phyloP scores from a whole-genome alignment of 345 rosid genomes.

The Rhodamnia argentea region DNA sequence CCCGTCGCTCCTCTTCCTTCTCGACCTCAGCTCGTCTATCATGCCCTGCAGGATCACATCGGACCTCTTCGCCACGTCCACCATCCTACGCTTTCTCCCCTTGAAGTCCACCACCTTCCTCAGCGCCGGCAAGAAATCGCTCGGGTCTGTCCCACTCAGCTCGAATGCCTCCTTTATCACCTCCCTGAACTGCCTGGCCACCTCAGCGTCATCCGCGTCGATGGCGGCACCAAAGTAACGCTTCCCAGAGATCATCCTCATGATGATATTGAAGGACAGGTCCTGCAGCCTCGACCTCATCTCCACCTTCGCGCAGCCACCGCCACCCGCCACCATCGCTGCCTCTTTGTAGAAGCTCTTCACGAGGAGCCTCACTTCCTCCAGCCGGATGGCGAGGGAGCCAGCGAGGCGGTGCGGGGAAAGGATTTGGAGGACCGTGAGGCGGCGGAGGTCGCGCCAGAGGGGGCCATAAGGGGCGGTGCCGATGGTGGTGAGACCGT shows the following conservation, averaged over 20 bases:
- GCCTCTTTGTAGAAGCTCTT: neutral
- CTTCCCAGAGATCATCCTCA: conserved; percentile 13
- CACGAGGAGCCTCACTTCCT: conserved; percentile 5
- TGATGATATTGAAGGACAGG: conserved; percentile 1
- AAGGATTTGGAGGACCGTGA: conserved; percentile 12
- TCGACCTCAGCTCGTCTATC: neutral
- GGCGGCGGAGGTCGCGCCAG: conserved; percentile 17
- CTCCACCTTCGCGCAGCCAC: neutral
- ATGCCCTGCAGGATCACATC: conserved; percentile 2
- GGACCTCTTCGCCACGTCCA: neutral
- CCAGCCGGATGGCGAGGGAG: neutral
- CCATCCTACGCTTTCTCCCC: neutral
- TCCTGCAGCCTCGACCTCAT: neutral
- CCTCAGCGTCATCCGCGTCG: neutral
- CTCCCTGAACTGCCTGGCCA: neutral
- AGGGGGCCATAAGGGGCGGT: conserved; percentile 5
- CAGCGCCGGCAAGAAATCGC: conserved; percentile 6
- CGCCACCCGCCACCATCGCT: neutral
- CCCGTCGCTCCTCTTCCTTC: neutral
- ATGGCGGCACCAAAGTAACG: neutral
- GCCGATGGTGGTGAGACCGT: neutral
- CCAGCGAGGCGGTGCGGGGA: conserved; percentile 5
- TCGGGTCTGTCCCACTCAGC: neutral
- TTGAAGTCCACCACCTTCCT: neutral
- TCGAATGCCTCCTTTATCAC: neutral